Conservation (phyloP, 108 stramenopile genomes). For the Nannochloropsis granulata region DNA sequence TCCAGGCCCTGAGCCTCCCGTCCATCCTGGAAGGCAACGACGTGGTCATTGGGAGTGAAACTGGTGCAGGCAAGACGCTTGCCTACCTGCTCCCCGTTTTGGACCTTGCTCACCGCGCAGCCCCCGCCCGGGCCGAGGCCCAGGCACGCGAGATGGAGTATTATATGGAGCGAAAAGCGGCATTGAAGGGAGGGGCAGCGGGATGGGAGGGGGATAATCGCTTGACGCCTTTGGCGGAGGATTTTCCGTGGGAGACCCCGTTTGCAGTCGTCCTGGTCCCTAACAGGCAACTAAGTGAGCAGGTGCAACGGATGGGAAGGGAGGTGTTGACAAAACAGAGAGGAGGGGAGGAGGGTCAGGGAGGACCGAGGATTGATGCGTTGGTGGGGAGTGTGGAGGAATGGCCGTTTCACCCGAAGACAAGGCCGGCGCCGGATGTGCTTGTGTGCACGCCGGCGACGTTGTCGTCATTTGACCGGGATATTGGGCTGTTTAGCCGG, state of each 20-base stretch:
- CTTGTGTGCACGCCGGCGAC: conserved; percentile 33
- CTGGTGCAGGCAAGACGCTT: conserved; percentile 88
- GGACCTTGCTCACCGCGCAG: not conserved
- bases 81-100: conserved; percentile 70
- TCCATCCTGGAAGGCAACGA: conserved; percentile 32
- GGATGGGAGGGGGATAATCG: not conserved
- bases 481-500: conserved; percentile 51
- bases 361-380: not conserved
- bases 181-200: not conserved
- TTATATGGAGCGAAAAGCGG: not conserved
- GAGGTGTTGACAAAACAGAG: not conserved
- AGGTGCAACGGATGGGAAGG: conserved; percentile 1
- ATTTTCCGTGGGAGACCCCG: not conserved
- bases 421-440: conserved; percentile 22
- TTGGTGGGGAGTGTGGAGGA: conserved; percentile 21
- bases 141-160: not conserved
- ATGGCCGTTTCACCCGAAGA: conserved; percentile 17
- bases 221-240: not conserved
- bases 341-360: not conserved
- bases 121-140: not conserved
- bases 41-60: conserved; percentile 78
- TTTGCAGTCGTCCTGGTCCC: conserved; percentile 31
- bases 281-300: conserved; percentile 32
- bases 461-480: conserved; percentile 26
- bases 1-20: conserved; percentile 21